These are phyloP conservation scores for Phaffia rhodozyma DNA, from an alignment of 1,284 basidiomycete species.

Conservation along the genomic window DNA sequence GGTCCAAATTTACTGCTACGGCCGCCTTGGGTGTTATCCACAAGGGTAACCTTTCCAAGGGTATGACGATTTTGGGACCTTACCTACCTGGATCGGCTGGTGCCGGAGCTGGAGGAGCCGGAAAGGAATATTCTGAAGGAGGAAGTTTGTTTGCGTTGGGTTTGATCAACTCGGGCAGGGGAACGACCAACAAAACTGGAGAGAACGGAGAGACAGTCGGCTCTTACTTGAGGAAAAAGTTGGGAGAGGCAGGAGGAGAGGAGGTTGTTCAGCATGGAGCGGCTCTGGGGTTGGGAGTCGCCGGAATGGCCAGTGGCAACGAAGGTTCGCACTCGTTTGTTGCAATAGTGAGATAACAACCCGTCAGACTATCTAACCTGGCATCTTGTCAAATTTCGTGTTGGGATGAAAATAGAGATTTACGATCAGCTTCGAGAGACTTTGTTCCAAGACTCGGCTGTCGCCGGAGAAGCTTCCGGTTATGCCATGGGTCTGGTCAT, in stretches of 20 bases:
- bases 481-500: constrained; percentile 94
- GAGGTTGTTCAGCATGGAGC: constrained; percentile 93
- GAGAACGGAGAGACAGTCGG: constrained; percentile 46
- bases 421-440: constrained; percentile 81
- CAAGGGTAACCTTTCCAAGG: constrained; percentile 86
- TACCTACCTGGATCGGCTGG: constrained; percentile 70
- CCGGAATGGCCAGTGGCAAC: constrained; percentile 80
- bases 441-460: constrained; percentile 82
- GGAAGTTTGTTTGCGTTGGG: constrained; percentile 89
- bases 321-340: constrained; percentile 35
- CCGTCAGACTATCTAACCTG: no score
- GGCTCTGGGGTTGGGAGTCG: constrained; percentile 81
- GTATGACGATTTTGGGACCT: constrained; percentile 81
- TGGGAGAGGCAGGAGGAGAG: constrained; percentile 46
- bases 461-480: constrained; percentile 85
- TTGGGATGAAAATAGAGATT: constrained; percentile 43
- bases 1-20: constrained; percentile 94
- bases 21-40: constrained; percentile 92
- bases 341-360: no score
- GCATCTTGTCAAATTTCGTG: no score
- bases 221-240: constrained; percentile 65
- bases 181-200: neutral
- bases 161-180: constrained; percentile 62
- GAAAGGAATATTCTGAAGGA: constrained; percentile 63
- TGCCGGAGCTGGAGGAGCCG: constrained; percentile 39